Base-by-base conservation (phyloP, 306 rosid genomes). In the Gleditsia sinensis region DNA sequence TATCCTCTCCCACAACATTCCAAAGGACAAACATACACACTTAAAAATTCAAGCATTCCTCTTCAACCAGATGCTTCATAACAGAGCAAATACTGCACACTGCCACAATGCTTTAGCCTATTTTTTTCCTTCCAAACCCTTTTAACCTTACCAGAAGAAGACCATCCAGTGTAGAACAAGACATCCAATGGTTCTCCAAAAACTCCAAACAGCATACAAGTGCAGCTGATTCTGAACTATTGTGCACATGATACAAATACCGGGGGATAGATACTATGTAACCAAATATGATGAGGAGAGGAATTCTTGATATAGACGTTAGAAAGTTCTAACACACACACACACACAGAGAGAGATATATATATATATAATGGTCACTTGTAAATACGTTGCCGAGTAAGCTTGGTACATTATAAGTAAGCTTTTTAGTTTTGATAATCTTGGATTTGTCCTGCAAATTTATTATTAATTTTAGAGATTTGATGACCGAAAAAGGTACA, bases 291-390 rank as follows among this genome's bases (percentile, higher is more conserved):
- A 4, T 30, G 61, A 69, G 21, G 37, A 43, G 25, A 67, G 60
- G 21, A 57, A 43, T 20, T 65, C 61, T 71, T 67, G 19, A 65
- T 12, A n/a, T n/a, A n/a, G n/a, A n/a, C n/a, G n/a, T n/a, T n/a
- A n/a, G n/a, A n/a, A n/a, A n/a, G n/a, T n/a, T n/a, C n/a, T n/a
- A n/a, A n/a, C n/a, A n/a, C n/a, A n/a, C n/a, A n/a, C n/a, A n/a
- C n/a, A n/a, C n/a, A n/a, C n/a, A n/a, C n/a, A n/a, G n/a, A n/a
- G n/a, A n/a, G n/a, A n/a, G n/a, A 46, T 14, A 2, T 16, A 46
- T 13, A 46, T 46, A n/a, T 16, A 46, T n/a, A 6, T 14, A 46
- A 1, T 46, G 7, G 20, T n/a, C 9, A 46, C 20, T 46, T 45
- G 46, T 1, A 9, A 40, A 40, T 9, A 40, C 9, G n/a, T n/a